Evolutionary conservation across 2,329 filamentous ascomycete species (phyloP).

Genomic region (Bipolaris bicolor): DNA sequence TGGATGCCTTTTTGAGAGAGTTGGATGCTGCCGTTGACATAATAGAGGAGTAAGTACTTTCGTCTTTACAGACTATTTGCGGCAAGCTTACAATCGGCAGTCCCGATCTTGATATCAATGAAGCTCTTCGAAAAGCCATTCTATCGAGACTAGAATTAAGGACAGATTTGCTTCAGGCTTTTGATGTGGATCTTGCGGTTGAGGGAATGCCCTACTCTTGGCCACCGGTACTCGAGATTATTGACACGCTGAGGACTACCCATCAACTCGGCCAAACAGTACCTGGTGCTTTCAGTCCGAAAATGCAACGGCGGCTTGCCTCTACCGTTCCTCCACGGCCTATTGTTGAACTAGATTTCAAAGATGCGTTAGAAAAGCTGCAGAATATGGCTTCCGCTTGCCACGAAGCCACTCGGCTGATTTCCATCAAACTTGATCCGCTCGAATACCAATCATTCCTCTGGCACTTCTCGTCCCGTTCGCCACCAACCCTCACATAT

Average conservation of each 20-base stretch:
- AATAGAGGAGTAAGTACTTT: conserved; percentile 38
- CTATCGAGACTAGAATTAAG: conserved; percentile 70
- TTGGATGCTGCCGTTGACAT: conserved; percentile 40
- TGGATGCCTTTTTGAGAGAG: conserved; percentile 44
- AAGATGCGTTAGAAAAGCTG: conserved; percentile 73
- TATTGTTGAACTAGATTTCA: conserved; percentile 77
- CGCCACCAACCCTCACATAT: conserved; percentile 82
- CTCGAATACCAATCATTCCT: conserved; percentile 67
- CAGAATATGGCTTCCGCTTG: conserved; percentile 74
- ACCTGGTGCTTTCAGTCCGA: conserved; percentile 82
- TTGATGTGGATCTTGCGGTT: conserved; percentile 48
- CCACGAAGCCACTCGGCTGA: conserved; percentile 58
- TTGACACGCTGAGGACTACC: conserved; percentile 65
- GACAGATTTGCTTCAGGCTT: conserved; percentile 64
- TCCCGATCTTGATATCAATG: conserved; percentile 38
- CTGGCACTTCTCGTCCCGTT: conserved; percentile 74
- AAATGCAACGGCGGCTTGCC: conserved; percentile 87
- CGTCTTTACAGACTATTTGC: background rate
- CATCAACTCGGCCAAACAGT: conserved; percentile 69
- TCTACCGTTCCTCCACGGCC: conserved; percentile 93
- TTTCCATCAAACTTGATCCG: conserved; percentile 35
- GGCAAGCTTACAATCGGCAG: conserved; percentile 26
- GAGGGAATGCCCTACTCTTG: conserved; percentile 41
- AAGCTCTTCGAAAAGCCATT: conserved; percentile 61
- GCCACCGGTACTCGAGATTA: conserved; percentile 45